Base-by-base conservation (phyloP, 139 green algal species). In the Picochlorum costavermella region DNA sequence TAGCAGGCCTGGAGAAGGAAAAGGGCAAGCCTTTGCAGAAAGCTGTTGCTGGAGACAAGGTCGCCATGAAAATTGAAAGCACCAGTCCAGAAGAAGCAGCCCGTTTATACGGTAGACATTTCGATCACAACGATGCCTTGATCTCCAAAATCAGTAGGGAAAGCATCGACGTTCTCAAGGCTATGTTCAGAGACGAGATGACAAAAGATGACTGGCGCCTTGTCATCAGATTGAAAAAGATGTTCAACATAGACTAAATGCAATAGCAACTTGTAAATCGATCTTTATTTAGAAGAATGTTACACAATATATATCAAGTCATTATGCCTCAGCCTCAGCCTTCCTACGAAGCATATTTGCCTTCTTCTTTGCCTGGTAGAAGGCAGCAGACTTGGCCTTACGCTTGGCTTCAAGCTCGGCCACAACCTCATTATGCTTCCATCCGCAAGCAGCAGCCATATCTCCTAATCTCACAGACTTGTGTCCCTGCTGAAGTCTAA, bases 41-140 rank as follows among this genome's bases (percentile, higher is more conserved):
- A 3, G 92, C 91, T 0, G 74, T 70, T 11, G 68, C 67, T 25
- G 93, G 93, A 6, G 80, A 98, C 36, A 80, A 73, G 25, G 83
- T 98, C 29, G 94, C 93, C 9, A 91, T 99, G 81, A 99, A 99
- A 84, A 95, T 99, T 37, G 82, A 96, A 64, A 58, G 76, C 49
- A 83, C 68, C 25, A 96, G 86, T 46, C 56, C 86, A 0, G 75
- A 77, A 14, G 84, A 98, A 84, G 56, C 77, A 25, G 70, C 73
- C 1, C 77, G 90, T 25, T 64, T 95, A 33, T 98, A 89, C 56
- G 94, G 94, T 5, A 81, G 94, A 1, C 94, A 99, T 78, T 99
- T 99, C 82, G 84, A 95, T 67, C 64, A 86, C 70, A 87, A 71
- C 3, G 86, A 94, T 64, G 74, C 79, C n/a, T 60, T 94, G 33